Evolutionary conservation across 2,329 filamentous ascomycete species (phyloP).

Genomic region (Phialocephala sp.): DNA sequence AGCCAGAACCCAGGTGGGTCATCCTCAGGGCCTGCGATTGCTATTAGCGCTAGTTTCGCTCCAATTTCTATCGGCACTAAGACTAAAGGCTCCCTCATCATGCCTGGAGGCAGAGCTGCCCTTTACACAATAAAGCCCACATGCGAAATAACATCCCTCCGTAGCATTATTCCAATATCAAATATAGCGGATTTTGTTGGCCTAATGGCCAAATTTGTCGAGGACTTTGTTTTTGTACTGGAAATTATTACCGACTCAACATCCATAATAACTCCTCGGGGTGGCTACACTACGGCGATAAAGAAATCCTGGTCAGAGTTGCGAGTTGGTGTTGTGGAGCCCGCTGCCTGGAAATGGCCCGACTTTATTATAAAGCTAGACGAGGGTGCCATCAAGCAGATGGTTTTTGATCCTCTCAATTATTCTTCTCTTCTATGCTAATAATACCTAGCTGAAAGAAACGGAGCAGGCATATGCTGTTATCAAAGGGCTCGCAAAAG

Average conservation of each 20-base stretch:
- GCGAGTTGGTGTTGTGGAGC: no score
- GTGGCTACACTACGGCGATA: no score
- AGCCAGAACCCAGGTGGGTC: not conserved
- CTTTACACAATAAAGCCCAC: not conserved
- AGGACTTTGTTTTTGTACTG: not conserved
- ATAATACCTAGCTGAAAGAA: no score
- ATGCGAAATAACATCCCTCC: not conserved
- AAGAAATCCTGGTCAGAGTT: no score
- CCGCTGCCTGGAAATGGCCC: no score
- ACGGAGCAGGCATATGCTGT: no score
- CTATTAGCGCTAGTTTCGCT: not conserved
- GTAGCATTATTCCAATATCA: not conserved
- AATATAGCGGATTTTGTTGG: not conserved
- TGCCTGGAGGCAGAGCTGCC: not conserved
- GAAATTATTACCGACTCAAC: not conserved
- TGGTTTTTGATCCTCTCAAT: no score
- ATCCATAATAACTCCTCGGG: not conserved
- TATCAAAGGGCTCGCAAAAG: no score
- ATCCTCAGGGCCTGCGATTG: not conserved
- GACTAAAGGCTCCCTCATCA: not conserved
- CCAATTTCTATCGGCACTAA: not conserved
- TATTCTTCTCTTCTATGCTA: no score
- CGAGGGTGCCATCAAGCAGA: no score
- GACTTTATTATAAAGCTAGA: no score
- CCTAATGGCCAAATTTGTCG: not conserved